Conservation (phyloP, 148 eudicot species). For the Chenopodium suecicum region DNA sequence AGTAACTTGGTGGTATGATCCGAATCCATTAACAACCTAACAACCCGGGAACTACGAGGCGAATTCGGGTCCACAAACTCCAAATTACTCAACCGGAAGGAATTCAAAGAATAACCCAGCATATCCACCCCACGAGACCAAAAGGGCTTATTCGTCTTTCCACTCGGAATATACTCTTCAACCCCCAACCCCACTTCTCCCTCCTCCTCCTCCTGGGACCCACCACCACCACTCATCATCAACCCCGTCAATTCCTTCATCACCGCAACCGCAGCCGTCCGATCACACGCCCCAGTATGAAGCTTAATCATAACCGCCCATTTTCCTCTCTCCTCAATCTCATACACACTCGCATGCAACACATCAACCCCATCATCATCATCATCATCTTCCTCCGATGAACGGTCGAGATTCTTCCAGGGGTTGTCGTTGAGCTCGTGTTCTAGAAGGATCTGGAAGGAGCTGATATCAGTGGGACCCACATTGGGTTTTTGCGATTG, state of each 20-base stretch:
- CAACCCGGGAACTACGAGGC: constrained; percentile 42
- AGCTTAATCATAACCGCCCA: constrained; percentile 57
- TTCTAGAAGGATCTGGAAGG: constrained; percentile 56
- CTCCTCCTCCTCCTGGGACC: constrained; percentile 9
- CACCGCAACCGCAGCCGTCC: constrained; percentile 54
- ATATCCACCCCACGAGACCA: constrained; percentile 83
- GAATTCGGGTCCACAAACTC: constrained; percentile 39
- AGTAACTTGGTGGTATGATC: constrained; percentile 50
- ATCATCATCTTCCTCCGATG: neutral
- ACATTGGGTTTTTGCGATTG: neutral
- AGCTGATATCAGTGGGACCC: constrained; percentile 8
- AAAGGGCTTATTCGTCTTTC: constrained; percentile 60
- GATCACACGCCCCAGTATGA: constrained; percentile 76
- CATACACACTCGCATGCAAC: constrained; percentile 49
- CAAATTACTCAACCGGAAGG: constrained; percentile 58
- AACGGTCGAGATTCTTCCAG: constrained; percentile 37
- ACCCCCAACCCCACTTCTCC: constrained; percentile 46
- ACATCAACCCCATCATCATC: constrained; percentile 25
- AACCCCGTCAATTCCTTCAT: constrained; percentile 47
- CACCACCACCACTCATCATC: constrained; percentile 23
- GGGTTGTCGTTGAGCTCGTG: constrained; percentile 59
- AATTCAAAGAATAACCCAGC: constrained; percentile 80
- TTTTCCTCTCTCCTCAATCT: constrained; percentile 21
- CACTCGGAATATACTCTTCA: constrained; percentile 66
- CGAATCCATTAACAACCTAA: constrained; percentile 42